Percentiles rank a stretch among this genome's conserved stretches.
Conservation (phyloP, 2,329 filamentous ascomycete genomes). For the Cladosporium sp. region DNA sequence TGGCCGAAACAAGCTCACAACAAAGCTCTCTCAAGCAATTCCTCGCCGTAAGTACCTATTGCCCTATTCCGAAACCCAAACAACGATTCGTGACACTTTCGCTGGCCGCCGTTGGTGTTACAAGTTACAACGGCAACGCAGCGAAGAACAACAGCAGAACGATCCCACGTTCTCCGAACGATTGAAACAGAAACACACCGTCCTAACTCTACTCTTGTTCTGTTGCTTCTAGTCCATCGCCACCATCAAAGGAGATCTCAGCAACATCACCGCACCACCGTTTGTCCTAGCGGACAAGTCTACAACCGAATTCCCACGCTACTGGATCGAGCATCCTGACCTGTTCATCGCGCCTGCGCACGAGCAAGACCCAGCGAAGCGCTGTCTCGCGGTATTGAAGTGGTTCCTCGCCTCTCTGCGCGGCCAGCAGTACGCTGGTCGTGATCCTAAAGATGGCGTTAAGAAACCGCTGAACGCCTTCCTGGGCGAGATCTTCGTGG, state of each 20-base stretch:
- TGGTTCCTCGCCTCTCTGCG: conserved; percentile 51
- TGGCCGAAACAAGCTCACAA: conserved; percentile 24
- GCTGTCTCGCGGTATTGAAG: conserved; percentile 50
- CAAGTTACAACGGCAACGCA: not conserved
- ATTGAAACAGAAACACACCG: not conserved
- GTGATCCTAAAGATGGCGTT: conserved; percentile 43
- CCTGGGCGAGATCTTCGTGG: conserved; percentile 50
- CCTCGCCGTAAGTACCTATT: conserved; percentile 23
- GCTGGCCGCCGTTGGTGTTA: not conserved
- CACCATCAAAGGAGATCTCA: conserved; percentile 48
- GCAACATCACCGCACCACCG: conserved; percentile 49
- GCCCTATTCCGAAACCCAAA: not conserved
- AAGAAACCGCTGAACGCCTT: conserved; percentile 56
- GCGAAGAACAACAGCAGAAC: not conserved
- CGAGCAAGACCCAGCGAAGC: conserved; percentile 41
- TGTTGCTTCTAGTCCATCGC: conserved; percentile 42
- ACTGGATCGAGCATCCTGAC: conserved; percentile 48
- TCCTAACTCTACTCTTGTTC: not conserved
- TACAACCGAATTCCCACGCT: conserved; percentile 48
- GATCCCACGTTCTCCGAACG: not conserved
- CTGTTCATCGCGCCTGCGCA: conserved; percentile 49
- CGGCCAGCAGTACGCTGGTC: conserved; percentile 50
- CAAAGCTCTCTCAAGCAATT: conserved; percentile 30
- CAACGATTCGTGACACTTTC: not conserved
- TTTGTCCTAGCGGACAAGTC: conserved; percentile 48